phyloP scores from a whole-genome alignment of 306 rosid species.

The Glycine tomentella region DNA sequence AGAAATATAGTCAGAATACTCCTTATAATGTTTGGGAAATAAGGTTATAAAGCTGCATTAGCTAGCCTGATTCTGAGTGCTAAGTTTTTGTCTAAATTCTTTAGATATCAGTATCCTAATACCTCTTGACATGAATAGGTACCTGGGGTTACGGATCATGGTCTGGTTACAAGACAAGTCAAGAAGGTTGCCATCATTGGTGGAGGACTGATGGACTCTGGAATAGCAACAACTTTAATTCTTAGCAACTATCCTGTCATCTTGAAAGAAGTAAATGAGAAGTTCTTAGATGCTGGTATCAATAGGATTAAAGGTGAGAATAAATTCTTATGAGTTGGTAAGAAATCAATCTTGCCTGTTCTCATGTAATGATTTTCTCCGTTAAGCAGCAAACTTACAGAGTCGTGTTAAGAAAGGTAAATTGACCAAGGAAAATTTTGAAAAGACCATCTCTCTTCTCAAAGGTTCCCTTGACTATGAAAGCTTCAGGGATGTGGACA shows the following conservation, averaged over 20 bases:
- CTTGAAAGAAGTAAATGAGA: too few species aligned
- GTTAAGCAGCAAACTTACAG: slow-evolving; percentile 80
- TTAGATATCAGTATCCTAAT: slow-evolving; percentile 14
- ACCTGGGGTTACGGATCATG: slow-evolving; percentile 89
- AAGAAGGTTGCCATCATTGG: slow-evolving; percentile 91
- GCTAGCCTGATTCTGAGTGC: slow-evolving; percentile 17
- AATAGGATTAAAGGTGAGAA: slow-evolving; percentile 85
- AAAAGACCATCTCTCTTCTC: slow-evolving; percentile 72
- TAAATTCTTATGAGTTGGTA: slow-evolving; percentile 35
- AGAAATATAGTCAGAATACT: background rate
- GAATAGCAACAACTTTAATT: slow-evolving; percentile 92
- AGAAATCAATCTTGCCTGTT: slow-evolving; percentile 30
- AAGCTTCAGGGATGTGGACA: slow-evolving; percentile 86
- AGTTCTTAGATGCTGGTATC: too few species aligned
- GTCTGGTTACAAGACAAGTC: slow-evolving; percentile 77
- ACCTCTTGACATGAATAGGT: slow-evolving; percentile 61
- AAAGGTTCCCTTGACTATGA: slow-evolving; percentile 77
- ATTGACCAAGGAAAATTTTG: slow-evolving; percentile 81
- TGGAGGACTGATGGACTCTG: slow-evolving; percentile 99
- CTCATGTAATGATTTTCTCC: slow-evolving; percentile 23
- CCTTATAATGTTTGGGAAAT: slow-evolving; percentile 9
- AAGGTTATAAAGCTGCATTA: slow-evolving; percentile 13
- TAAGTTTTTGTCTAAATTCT: background rate
- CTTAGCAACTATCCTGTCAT: slow-evolving; percentile 77
- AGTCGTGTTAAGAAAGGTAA: slow-evolving; percentile 88